A percentile compares a stretch with the other conserved stretches of the same genome.
phyloP scores from a whole-genome alignment of 768 basidiomycete genomes.

The Peribolospora baueri region DNA sequence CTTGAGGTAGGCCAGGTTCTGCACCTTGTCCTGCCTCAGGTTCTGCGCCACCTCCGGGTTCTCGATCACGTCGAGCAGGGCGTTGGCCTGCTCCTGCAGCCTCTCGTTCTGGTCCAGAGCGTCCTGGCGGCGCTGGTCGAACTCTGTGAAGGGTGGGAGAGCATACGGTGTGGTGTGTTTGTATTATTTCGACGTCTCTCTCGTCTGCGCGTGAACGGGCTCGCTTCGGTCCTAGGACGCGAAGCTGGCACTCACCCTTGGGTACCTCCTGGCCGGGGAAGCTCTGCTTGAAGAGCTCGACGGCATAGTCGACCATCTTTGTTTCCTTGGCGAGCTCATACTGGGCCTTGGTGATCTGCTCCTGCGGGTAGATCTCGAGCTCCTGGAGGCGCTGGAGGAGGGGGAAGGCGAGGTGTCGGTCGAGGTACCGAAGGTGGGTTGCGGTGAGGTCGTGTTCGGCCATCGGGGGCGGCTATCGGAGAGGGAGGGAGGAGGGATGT shows the following conservation, averaged over 20 bases:
- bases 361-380: slow-evolving; percentile 43
- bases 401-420: slow-evolving; percentile 84
- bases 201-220: not conserved
- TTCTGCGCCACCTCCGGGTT: slow-evolving; percentile 89
- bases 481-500: not conserved
- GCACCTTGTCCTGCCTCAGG: slow-evolving; percentile 84
- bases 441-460: slow-evolving; percentile 76
- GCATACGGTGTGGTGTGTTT: not conserved
- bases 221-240: not conserved
- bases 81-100: slow-evolving; percentile 70
- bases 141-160: slow-evolving; percentile 30
- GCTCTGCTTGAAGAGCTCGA: slow-evolving; percentile 45
- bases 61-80: slow-evolving; percentile 83
- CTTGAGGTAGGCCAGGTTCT: slow-evolving; percentile 81
- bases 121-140: slow-evolving; percentile 52
- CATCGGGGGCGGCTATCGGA: slow-evolving; percentile 20
- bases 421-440: slow-evolving; percentile 71
- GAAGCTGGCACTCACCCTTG: not conserved
- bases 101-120: slow-evolving; percentile 63
- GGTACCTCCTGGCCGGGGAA: not conserved
- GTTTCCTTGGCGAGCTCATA: slow-evolving; percentile 94
- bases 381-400: slow-evolving; percentile 68
- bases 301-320: slow-evolving; percentile 92
- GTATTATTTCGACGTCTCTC: not conserved
- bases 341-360: slow-evolving; percentile 67